Conservation (phyloP, 345 rosid species). For the Psidium guajava region DNA sequence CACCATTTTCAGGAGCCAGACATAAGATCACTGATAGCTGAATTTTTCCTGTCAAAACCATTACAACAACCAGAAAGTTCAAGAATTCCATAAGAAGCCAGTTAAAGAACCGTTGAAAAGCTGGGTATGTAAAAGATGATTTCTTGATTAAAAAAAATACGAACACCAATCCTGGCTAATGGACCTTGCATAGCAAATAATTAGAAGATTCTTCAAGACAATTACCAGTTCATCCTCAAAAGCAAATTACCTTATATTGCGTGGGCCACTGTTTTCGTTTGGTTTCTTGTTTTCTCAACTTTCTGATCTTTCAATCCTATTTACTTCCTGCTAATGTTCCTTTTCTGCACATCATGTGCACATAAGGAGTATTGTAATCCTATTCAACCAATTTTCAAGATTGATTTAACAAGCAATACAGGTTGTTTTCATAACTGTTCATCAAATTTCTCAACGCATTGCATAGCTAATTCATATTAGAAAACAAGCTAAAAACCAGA, state of each 20-base stretch:
- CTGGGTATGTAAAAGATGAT: neutral
- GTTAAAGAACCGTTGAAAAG: neutral
- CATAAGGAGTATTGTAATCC: neutral
- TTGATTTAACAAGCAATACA: neutral
- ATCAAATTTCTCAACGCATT: neutral
- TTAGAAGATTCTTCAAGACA: neutral
- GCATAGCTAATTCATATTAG: neutral
- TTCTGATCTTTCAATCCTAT: neutral
- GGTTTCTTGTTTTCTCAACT: neutral
- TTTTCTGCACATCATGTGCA: neutral
- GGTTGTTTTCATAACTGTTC: neutral
- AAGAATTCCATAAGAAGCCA: neutral
- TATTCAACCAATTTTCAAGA: neutral
- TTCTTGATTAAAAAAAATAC: neutral
- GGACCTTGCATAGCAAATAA: neutral
- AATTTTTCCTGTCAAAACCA: constrained; percentile 37
- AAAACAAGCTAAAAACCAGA: neutral
- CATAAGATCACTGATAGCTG: constrained; percentile 61
- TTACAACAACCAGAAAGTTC: neutral
- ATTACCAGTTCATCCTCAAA: neutral
- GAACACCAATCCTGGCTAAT: neutral
- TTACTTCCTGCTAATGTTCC: neutral
- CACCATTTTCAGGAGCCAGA: constrained; percentile 29
- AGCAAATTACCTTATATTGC: neutral
- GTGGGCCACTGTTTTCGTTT: neutral